A percentile compares a stretch with the other conserved stretches of the same genome.
phyloP scores from a whole-genome alignment of 768 basidiomycete species.

The Agaricus sinodeliciosus region DNA sequence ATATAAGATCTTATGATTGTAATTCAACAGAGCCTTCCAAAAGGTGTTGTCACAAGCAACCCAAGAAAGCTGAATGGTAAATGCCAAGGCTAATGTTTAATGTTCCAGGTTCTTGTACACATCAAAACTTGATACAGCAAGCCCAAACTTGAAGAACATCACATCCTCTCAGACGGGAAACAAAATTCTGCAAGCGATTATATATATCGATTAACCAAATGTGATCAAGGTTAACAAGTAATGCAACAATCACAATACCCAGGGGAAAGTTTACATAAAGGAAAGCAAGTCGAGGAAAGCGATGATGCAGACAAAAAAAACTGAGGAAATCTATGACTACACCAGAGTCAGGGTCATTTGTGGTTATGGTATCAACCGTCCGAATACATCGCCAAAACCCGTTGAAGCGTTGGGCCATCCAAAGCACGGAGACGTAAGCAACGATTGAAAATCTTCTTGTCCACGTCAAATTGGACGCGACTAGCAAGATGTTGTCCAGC shows the following conservation, averaged over 20 bases:
- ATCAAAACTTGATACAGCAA: too few species aligned
- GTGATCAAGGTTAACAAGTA: not conserved
- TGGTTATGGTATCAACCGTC: slow-evolving; percentile 8
- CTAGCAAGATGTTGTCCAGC: slow-evolving; percentile 80
- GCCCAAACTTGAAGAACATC: too few species aligned
- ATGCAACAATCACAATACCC: slow-evolving; percentile 5
- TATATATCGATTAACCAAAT: not conserved
- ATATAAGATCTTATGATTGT: too few species aligned
- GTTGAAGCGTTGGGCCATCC: slow-evolving; percentile 46
- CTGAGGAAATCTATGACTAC: slow-evolving; percentile 2
- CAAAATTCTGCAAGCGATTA: too few species aligned
- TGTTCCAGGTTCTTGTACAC: too few species aligned
- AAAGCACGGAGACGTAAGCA: slow-evolving; percentile 68
- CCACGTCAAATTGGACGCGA: slow-evolving; percentile 59
- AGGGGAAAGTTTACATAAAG: not conserved
- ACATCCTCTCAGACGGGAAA: too few species aligned
- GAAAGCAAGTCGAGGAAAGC: not conserved
- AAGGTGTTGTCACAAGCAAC: too few species aligned
- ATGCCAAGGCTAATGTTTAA: too few species aligned
- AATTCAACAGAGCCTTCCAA: too few species aligned
- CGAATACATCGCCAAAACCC: slow-evolving; percentile 21
- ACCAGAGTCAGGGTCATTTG: not conserved
- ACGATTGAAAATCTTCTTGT: slow-evolving; percentile 71
- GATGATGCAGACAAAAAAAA: not conserved
- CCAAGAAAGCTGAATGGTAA: too few species aligned